These are phyloP conservation scores for peach (Prunus persica) DNA, from an alignment of 306 rosid species.

Conservation along the genomic window DNA sequence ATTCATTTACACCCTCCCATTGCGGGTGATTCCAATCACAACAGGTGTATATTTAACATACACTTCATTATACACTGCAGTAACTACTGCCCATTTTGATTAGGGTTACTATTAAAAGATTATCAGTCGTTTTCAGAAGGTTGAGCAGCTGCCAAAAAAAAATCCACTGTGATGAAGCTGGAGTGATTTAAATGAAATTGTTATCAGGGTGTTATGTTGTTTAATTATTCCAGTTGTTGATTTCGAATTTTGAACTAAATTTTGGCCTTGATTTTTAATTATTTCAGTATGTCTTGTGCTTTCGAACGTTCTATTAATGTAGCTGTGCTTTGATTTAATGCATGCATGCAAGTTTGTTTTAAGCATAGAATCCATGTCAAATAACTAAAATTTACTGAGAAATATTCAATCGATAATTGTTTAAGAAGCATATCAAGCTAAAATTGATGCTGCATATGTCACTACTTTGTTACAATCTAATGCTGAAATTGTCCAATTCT, in stretches of 20 bases:
- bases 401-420: not conserved
- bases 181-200: not conserved
- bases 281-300: too few species aligned
- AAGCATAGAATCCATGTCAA: not conserved
- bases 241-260: too few species aligned
- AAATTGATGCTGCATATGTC: not conserved
- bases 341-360: not conserved
- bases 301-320: not conserved
- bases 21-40: too few species aligned
- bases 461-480: not conserved
- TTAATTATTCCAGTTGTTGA: too few species aligned
- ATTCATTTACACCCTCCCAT: too few species aligned
- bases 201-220: too few species aligned
- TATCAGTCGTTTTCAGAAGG: not conserved
- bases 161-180: not conserved
- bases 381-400: not conserved
- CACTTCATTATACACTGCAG: not conserved
- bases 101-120: conserved; percentile 25
- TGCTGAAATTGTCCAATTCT: not conserved
- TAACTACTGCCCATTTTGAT: conserved; percentile 21
- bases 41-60: too few species aligned
- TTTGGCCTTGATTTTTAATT: too few species aligned
- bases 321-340: not conserved
- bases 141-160: not conserved
- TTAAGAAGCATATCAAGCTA: not conserved